Base-by-base conservation (phyloP, 352 stramenopile genomes). In the Phytophthora pisi region DNA sequence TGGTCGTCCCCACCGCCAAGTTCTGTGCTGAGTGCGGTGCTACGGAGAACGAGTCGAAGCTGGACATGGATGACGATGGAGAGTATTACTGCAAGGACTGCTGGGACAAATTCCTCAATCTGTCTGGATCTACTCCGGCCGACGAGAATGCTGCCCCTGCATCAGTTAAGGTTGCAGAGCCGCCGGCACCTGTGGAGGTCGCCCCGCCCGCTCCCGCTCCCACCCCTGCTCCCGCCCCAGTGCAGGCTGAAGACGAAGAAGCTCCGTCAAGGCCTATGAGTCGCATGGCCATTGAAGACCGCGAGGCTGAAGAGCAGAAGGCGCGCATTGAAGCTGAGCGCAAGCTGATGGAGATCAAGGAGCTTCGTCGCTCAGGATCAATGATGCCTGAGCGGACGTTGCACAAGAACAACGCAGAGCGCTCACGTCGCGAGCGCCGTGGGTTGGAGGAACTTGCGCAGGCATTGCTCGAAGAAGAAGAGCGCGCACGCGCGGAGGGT, bases 61-160 rank as follows among this genome's bases (percentile, higher is more conserved):
- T 94, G 10, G 83, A 93, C 45, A 78, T 92, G 50, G 88, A 96
- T 64, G 85, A 90, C 34, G 86, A 96, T 49, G 86, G 86, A 0
- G 79, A 94, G 51, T 92, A 89, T 66, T 96, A 96, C 68, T 96
- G 88, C 76, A 92, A 91, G 58, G 88, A 92, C 64, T 96, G 88
- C 53, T 96, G 86, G 87, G 86, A 93, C 43, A 91, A 94, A 51
- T 96, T 92, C 56, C 74, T 92, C 31, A 89, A 78, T 46, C 38
- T 75, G 18, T 77, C 78, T 61, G 82, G 79, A 2, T 73, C 71
- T 18, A 58, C 51, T 45, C 50, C 72, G 13, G 43, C 46, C 45
- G 63, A 55, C 7, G 20, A 59, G 13, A 18, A 24, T 31, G 5
- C 60, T 5, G n/a, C 5, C 38, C 38, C 38, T n/a, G 16, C 36